phyloP scores from a whole-genome alignment of 106 monocot genomes.

The Gastrodia elata region DNA sequence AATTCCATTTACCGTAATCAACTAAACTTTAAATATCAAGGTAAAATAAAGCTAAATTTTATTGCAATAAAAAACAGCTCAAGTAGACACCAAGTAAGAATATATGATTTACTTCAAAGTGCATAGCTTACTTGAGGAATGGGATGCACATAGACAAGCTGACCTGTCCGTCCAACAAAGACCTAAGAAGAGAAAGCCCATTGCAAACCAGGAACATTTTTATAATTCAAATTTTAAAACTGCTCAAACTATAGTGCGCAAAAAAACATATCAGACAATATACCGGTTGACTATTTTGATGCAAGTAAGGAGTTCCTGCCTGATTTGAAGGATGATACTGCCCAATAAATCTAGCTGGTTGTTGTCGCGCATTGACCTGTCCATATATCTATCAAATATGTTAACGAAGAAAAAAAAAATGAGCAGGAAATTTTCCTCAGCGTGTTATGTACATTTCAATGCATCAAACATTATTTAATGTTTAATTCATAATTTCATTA shows the following conservation, averaged over 20 bases:
- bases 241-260: not conserved
- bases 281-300: conserved; percentile 36
- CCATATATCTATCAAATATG: conserved; percentile 24
- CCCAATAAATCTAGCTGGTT: conserved; percentile 21
- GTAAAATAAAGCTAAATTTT: not conserved
- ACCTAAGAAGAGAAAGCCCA: conserved; percentile 21
- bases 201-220: not conserved
- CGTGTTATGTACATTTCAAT: not conserved
- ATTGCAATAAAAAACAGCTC: not conserved
- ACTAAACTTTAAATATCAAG: not conserved
- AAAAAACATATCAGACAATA: conserved; percentile 2
- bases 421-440: not conserved
- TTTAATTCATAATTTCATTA: no score
- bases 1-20: not conserved
- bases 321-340: conserved; percentile 32
- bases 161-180: conserved; percentile 29
- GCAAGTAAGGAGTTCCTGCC: conserved; percentile 24
- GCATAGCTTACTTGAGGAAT: conserved; percentile 33
- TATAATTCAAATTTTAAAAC: not conserved
- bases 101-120: conserved; percentile 3
- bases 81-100: not conserved
- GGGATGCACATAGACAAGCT: conserved; percentile 36
- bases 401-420: conserved; percentile 1
- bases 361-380: conserved; percentile 17
- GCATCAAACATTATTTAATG: not conserved